Conservation (phyloP, 176 grass and related monocot species). For the Chloris gayana region DNA sequence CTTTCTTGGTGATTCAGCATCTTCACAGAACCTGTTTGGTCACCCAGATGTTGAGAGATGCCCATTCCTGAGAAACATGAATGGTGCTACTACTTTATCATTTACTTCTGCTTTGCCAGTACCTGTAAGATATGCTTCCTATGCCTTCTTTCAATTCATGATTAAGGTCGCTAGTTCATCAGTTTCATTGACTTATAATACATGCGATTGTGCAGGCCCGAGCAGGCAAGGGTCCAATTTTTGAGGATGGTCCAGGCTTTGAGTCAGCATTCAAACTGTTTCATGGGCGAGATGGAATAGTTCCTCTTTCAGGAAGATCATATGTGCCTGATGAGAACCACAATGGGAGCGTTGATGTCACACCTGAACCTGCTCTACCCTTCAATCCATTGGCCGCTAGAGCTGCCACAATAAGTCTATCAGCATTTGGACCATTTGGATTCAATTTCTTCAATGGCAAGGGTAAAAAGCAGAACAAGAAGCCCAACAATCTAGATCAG, state of each 20-base stretch:
- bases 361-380: conserved; percentile 43
- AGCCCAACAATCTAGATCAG: conserved; percentile 57
- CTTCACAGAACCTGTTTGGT: conserved; percentile 50
- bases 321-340: conserved; percentile 54
- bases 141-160: not conserved
- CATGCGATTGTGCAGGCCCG: conserved; percentile 40
- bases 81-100: conserved; percentile 59
- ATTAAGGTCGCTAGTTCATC: not conserved
- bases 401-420: conserved; percentile 71
- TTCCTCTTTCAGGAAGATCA: conserved; percentile 72
- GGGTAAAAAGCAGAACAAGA: conserved; percentile 66
- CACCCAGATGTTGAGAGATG: conserved; percentile 64
- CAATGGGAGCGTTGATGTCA: conserved; percentile 27
- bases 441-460: conserved; percentile 78
- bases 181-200: conserved; percentile 25
- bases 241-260: conserved; percentile 79
- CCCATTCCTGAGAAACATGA: conserved; percentile 78
- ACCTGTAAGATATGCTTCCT: conserved; percentile 49
- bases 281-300: conserved; percentile 72
- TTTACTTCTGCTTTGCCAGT: conserved; percentile 62
- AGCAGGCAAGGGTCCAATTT: conserved; percentile 66
- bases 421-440: conserved; percentile 67
- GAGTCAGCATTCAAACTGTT: conserved; percentile 79
- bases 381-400: conserved; percentile 80
- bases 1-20: conserved; percentile 51